Evolutionary conservation across 441 rosid species (phyloP), one percentile per base, ranked within the genome.

Genomic region (Gossypium armourianum): DNA sequence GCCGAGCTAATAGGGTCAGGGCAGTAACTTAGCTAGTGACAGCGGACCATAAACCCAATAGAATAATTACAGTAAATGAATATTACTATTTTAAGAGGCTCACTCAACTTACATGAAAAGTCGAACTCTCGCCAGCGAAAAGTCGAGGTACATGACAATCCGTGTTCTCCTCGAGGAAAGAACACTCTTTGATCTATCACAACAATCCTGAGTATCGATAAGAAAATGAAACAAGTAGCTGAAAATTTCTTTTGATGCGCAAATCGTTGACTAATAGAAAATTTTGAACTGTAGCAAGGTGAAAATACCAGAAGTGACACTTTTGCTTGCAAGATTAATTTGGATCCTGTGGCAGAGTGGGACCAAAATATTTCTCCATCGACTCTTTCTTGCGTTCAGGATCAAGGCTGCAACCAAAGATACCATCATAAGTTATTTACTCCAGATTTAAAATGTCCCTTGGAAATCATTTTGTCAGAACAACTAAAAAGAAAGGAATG

Each of bases 331-430:
- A 62, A 15, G 26, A 62, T 62, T 40, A 62, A 66, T 81, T 76
- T 68, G 75, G 72, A 43, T 85, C 82, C 49, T 56, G 73, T 9
- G 81, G 82, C 72, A 75, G 80, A 68, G 82, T 66, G 23, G 93
- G 94, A 68, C 95, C 97, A 77, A 87, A 79, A 83, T 94, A 92
- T 78, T 94, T 94, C 85, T 94, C 94, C 86, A 90, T 87, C 17
- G 97, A 94, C 78, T 94, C 97, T 79, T 89, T 89, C 77, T 92
- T 94, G 81, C 75, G 99, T 69, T 88, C 97, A 62, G 97, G 97
- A 83, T 94, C 97, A 77, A 94, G 99, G 85, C 99, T 94, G 92
- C 74, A 78, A 75, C 62, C 60, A 78, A 62, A 24, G 60, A 62
- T n/a, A 65, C 15, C 72, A 63, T 4, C 70, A 45, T 79, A 32